A percentile compares a stretch with the other conserved stretches of the same genome.
These are phyloP conservation scores for Dactylonectria estremocensis DNA, from an alignment of 2,329 filamentous ascomycete genomes.

Conservation along the genomic window DNA sequence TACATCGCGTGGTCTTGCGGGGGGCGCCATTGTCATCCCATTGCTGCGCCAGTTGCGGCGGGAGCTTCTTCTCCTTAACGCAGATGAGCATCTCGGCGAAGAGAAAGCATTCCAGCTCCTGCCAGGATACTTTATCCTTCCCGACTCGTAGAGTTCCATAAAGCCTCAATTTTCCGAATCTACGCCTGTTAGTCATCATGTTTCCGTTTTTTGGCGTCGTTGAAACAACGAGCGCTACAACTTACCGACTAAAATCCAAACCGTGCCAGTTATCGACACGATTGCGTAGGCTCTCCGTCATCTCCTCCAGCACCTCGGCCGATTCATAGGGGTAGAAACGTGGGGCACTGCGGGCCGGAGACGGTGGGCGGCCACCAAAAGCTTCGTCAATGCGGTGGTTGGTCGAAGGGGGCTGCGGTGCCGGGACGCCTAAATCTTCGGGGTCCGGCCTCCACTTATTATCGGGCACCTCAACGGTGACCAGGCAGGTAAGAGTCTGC, in stretches of 20 bases:
- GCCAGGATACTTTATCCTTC: conserved; percentile 97
- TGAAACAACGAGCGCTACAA: conserved; percentile 12
- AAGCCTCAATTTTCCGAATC: conserved; percentile 91
- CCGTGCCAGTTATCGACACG: conserved; percentile 99
- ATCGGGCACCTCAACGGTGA: conserved; percentile 94
- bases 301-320: conserved; percentile 82
- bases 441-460: conserved; percentile 91
- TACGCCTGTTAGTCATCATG: conserved; percentile 51
- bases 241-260: conserved; percentile 86
- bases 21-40: conserved; percentile 75
- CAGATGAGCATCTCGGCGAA: conserved; percentile 99
- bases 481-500: conserved; percentile 92
- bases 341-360: conserved; percentile 70
- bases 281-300: conserved; percentile 86
- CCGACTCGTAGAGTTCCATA: conserved; percentile 93
- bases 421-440: conserved; percentile 79
- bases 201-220: conserved; percentile 1
- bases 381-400: conserved; percentile 66
- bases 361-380: conserved; percentile 69
- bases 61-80: conserved; percentile 93
- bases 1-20: conserved; percentile 82
- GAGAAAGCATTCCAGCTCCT: conserved; percentile 96
- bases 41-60: conserved; percentile 66
- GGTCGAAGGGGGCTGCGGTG: conserved; percentile 59
- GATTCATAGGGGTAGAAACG: conserved; percentile 82